These are phyloP conservation scores for Sporisorium exsertum DNA, from an alignment of 1,284 basidiomycete genomes.

Conservation along the genomic window DNA sequence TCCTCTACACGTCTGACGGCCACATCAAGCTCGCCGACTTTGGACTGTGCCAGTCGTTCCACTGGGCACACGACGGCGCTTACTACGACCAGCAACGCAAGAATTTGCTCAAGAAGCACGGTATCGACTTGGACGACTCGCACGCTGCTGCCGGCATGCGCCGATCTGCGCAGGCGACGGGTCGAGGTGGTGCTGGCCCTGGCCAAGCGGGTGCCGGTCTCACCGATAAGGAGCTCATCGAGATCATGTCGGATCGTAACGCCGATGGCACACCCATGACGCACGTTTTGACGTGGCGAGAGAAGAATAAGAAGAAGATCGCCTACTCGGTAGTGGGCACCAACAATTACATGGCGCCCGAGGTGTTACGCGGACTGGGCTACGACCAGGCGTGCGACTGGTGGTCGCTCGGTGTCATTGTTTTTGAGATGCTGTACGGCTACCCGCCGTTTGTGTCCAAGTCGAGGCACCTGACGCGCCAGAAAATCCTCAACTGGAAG, in stretches of 20 bases:
- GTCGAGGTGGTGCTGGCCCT: constrained; percentile 22
- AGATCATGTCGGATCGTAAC: constrained; percentile 64
- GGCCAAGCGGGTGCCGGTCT: constrained; percentile 40
- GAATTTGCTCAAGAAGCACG: constrained; percentile 89
- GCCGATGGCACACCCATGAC: constrained; percentile 64
- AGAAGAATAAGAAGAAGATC: constrained; percentile 85
- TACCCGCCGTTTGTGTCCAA: constrained; percentile 78
- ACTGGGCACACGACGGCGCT: constrained; percentile 68
- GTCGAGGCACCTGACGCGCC: constrained; percentile 63
- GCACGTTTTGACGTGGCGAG: constrained; percentile 80
- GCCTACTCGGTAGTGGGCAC: constrained; percentile 87
- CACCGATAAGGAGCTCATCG: constrained; percentile 53
- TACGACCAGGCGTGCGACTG: constrained; percentile 96
- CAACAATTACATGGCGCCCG: constrained; percentile 82
- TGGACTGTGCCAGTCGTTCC: constrained; percentile 76
- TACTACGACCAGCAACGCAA: constrained; percentile 93
- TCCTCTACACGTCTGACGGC: constrained; percentile 89
- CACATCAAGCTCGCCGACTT: constrained; percentile 96
- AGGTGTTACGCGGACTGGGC: constrained; percentile 85
- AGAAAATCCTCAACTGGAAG: constrained; percentile 82
- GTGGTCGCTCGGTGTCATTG: constrained; percentile 96
- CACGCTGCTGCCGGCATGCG: constrained; percentile 71
- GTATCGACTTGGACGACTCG: constrained; percentile 86
- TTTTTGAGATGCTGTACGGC: constrained; percentile 74
- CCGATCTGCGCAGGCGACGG: constrained; percentile 28